Evolutionary conservation across 768 basidiomycete species (phyloP), one percentile per base, ranked within the genome.

Genomic region (Strobilomyces echinocephalus): DNA sequence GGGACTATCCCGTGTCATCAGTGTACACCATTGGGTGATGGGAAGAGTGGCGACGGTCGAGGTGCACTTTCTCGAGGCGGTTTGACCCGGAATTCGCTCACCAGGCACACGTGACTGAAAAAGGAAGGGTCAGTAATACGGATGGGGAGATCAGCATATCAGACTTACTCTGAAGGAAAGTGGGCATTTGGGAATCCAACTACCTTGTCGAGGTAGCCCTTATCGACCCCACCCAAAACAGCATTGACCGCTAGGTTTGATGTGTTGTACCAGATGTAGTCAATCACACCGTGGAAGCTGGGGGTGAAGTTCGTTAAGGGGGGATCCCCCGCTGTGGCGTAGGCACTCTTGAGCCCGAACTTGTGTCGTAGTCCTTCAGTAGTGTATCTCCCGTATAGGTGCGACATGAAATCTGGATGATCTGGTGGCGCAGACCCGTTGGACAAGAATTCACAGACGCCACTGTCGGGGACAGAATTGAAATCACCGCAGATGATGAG

Each of bases 101-200:
- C 74, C 55, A 91, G 76, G 56, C 81, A 83, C 52, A 92, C 71
- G 64, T 92, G 89, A 66, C 89, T 91, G 59, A 34, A 57, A 63
- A 63, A 50, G 46, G 57, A 33, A 55, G 31, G 46, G 46, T 55
- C 28, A 31, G 12, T 18, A 5, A 50, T 39, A 26, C 42, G 28
- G 41, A 52, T 53, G 39, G 7, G 49, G 44, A 46, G 16, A 49
- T 33, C 46, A 52, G 36, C 34, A 44, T 41, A 52, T 52, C 54
- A 43, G 15, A 85, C 92, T 67, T 71, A 97, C 94, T 97, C 95
- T 54, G 93, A 95, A 21, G 95, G 93, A 79, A 94, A 97, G 67
- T 97, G 92, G 2, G 85, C 82, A 70, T 97, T 95, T 28, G 97
- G 97, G 79, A 98, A 98, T 35, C 97, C 97, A 42, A 97, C 95